phyloP scores from a whole-genome alignment of 2,329 filamentous ascomycete genomes.

The Calonectria fujianensis region DNA sequence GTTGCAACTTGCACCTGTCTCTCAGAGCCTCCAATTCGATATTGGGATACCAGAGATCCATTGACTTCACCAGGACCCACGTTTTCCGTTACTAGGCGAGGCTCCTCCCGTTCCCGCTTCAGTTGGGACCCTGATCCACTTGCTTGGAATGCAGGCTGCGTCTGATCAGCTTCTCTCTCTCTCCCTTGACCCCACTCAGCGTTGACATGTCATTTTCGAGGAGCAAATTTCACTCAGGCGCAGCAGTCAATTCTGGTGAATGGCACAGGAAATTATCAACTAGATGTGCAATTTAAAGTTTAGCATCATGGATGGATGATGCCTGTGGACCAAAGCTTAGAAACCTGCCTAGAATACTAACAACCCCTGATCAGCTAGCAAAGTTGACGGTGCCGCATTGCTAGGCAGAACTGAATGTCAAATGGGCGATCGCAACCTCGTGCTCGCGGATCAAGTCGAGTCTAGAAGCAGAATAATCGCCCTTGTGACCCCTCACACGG shows the following conservation, averaged over 20 bases:
- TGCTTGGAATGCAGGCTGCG: conserved; percentile 6
- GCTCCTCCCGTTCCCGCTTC: conserved; percentile 24
- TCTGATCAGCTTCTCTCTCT: not conserved
- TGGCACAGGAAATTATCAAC: too few species aligned
- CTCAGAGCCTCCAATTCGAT: not conserved
- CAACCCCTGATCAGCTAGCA: not conserved
- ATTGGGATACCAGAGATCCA: not conserved
- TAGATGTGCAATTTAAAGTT: too few species aligned
- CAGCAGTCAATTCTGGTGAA: not conserved
- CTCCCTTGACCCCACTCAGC: conserved; percentile 6
- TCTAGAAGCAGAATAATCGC: too few species aligned
- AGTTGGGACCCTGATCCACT: conserved; percentile 11
- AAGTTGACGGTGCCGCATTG: not conserved
- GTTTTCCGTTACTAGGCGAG: conserved; percentile 1
- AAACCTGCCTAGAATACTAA: not conserved
- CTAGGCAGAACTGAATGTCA: not conserved
- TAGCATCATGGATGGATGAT: not conserved
- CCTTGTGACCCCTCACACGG: not conserved
- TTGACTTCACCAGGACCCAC: conserved; percentile 2
- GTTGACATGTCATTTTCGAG: not conserved
- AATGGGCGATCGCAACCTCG: not conserved
- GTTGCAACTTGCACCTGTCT: not conserved
- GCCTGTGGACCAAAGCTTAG: not conserved
- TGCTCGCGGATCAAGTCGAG: not conserved
- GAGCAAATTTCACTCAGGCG: not conserved